A percentile compares a stretch with the other conserved stretches of the same genome.
Conservation (phyloP, 2,329 filamentous ascomycete genomes). For the Aureobasidium sp. region DNA sequence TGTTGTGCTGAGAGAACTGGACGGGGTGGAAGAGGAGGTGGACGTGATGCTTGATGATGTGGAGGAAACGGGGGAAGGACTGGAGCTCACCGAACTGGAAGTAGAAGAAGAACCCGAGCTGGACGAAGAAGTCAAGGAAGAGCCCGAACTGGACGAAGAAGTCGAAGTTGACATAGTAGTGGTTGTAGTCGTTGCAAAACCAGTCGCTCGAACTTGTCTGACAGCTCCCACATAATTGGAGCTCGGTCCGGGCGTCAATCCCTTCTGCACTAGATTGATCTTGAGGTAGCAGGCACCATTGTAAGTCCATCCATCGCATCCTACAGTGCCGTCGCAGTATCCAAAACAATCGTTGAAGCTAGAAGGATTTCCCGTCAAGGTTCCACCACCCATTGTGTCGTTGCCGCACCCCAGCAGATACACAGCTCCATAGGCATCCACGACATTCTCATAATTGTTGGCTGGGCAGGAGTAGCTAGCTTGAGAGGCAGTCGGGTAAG, state of each 20-base stretch:
- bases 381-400: slow-evolving; percentile 1
- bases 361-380: too few species aligned
- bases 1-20: not conserved
- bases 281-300: not conserved
- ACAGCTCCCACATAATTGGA: too few species aligned
- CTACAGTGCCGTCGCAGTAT: slow-evolving; percentile 14
- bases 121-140: not conserved
- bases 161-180: not conserved
- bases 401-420: not conserved
- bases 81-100: not conserved
- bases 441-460: not conserved
- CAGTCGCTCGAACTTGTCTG: not conserved
- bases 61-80: not conserved
- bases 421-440: not conserved
- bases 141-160: not conserved
- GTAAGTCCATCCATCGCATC: not conserved
- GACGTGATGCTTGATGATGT: not conserved
- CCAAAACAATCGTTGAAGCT: slow-evolving; percentile 17
- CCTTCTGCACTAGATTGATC: too few species aligned
- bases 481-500: not conserved
- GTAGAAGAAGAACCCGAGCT: not conserved
- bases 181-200: not conserved
- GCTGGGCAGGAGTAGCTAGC: slow-evolving; percentile 5
- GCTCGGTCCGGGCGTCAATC: too few species aligned
- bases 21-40: not conserved